phyloP scores from a whole-genome alignment of 192 early-diverging fungal genomes.

The Umbelopsis ramanniana region DNA sequence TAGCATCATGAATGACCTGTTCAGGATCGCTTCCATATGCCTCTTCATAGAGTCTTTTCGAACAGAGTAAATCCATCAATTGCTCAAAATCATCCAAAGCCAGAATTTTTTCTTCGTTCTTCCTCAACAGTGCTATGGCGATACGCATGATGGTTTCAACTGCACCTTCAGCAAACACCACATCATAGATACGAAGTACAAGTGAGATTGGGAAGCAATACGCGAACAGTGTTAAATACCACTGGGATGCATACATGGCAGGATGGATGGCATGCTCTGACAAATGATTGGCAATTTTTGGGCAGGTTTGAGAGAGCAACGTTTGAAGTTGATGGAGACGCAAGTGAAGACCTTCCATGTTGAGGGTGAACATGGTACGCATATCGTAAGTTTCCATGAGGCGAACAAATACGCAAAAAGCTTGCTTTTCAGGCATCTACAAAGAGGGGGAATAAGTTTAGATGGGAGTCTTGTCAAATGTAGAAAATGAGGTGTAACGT shows the following conservation, averaged over 20 bases:
- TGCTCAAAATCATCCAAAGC: conserved; percentile 77
- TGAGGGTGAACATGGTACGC: conserved; percentile 88
- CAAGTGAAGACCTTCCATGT: conserved; percentile 92
- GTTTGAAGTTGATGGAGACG: conserved; percentile 84
- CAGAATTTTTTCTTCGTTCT: conserved; percentile 78
- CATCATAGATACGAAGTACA: conserved; percentile 88
- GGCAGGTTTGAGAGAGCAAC: conserved; percentile 74
- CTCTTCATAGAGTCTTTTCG: conserved; percentile 73
- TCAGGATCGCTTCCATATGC: conserved; percentile 64
- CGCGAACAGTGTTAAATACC: conserved; percentile 95
- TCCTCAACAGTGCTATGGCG: conserved; percentile 81
- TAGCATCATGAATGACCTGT: conserved; percentile 78
- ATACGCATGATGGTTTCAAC: conserved; percentile 84
- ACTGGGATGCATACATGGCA: conserved; percentile 93
- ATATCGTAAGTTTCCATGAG: conserved; percentile 93
- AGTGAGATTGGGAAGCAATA: conserved; percentile 88
- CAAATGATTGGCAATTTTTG: conserved; percentile 78
- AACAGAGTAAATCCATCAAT: conserved; percentile 79
- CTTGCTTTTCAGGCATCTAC: conserved; percentile 91
- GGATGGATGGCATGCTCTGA: conserved; percentile 71
- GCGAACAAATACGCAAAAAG: conserved; percentile 88
- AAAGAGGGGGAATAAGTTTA: not conserved
- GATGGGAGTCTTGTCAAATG: too few relatives aligned
- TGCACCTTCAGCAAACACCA: conserved; percentile 85
- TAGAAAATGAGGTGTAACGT: conserved; percentile 28